These are phyloP conservation scores for Talinum fruticosum DNA, from an alignment of 148 eudicot genomes.

Conservation along the genomic window DNA sequence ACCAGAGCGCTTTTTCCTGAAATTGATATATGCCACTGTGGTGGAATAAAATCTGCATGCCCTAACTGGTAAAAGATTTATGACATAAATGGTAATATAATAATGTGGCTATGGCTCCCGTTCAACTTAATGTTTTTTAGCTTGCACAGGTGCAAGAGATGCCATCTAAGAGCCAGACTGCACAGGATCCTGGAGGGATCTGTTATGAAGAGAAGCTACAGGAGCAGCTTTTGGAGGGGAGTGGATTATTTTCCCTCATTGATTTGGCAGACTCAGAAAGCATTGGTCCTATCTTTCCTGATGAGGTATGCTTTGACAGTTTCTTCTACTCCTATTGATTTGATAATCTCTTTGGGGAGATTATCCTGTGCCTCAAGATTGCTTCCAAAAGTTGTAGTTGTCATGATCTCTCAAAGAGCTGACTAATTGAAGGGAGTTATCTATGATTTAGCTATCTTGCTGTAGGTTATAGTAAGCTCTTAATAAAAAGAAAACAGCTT, in stretches of 20 bases:
- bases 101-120: neutral
- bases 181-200: constrained; percentile 7
- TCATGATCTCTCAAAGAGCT: neutral
- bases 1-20: neutral
- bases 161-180: neutral
- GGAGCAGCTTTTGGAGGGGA: constrained; percentile 18
- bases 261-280: constrained; percentile 27
- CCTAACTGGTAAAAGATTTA: neutral
- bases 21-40: neutral
- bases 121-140: constrained; percentile 3
- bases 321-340: neutral
- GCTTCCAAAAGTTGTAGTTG: neutral
- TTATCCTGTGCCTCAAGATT: neutral
- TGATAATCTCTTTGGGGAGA: neutral
- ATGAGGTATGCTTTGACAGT: constrained; percentile 21
- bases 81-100: neutral
- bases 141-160: constrained; percentile 8
- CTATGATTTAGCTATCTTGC: constrained; percentile 2
- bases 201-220: constrained; percentile 13
- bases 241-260: constrained; percentile 20
- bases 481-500: neutral
- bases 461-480: neutral
- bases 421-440: neutral
- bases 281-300: constrained; percentile 22
- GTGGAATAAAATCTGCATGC: neutral